Conservation (phyloP, 352 stramenopile genomes). For the Phytophthora chlamydospora region DNA sequence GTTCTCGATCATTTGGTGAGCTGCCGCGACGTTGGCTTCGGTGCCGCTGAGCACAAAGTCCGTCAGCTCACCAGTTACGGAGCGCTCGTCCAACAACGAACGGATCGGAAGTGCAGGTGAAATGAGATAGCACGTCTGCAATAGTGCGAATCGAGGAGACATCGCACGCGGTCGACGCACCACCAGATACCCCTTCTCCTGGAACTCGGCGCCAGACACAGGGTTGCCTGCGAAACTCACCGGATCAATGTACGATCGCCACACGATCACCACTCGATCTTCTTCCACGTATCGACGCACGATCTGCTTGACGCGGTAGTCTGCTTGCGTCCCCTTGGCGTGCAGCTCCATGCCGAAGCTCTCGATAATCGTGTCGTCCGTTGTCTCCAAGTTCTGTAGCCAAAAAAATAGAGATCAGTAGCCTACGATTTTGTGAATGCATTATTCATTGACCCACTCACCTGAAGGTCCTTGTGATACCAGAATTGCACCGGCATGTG, state of each 20-base stretch:
- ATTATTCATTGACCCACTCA: constrained; percentile 16
- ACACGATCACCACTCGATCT: constrained; percentile 62
- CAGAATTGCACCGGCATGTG: constrained; percentile 48
- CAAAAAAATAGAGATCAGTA: too few relatives aligned
- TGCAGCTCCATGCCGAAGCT: constrained; percentile 60
- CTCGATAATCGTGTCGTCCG: constrained; percentile 66
- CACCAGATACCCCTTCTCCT: constrained; percentile 64
- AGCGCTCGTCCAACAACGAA: constrained; percentile 31
- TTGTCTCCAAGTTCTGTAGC: constrained; percentile 37
- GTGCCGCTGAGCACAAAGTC: constrained; percentile 49
- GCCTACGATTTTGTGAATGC: too few relatives aligned
- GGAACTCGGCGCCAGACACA: constrained; percentile 47
- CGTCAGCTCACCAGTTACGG: constrained; percentile 38
- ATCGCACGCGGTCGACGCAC: constrained; percentile 46
- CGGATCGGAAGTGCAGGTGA: constrained; percentile 49
- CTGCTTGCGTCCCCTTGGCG: constrained; percentile 51
- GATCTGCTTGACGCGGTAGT: constrained; percentile 68
- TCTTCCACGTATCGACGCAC: constrained; percentile 52
- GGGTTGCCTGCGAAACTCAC: constrained; percentile 56
- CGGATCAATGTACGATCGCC: constrained; percentile 58
- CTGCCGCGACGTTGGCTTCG: constrained; percentile 41
- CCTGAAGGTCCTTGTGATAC: constrained; percentile 49
- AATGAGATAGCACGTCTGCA: constrained; percentile 68
- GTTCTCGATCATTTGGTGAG: constrained; percentile 61
- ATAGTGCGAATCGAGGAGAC: constrained; percentile 38